phyloP scores from a whole-genome alignment of 2,329 filamentous ascomycete species.

The Whalleya microplaca region DNA sequence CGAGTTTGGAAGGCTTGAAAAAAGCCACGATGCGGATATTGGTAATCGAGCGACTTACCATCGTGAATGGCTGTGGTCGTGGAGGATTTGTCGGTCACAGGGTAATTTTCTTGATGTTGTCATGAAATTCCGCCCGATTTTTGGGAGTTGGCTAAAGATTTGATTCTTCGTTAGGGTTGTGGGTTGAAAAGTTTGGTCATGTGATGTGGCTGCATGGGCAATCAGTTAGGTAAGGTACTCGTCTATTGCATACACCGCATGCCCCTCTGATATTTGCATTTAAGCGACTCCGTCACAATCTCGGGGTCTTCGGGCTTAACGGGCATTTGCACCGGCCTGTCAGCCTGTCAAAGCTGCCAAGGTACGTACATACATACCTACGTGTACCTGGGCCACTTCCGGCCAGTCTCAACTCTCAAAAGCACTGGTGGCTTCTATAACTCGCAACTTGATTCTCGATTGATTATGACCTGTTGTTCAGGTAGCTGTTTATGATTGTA shows the following conservation, averaged over 20 bases:
- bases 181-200: constrained; percentile 29
- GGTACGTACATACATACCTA: no score
- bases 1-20: background rate
- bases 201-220: no score
- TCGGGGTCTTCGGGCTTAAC: background rate
- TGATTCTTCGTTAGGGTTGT: constrained; percentile 32
- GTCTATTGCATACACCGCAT: background rate
- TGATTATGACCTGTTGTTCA: background rate
- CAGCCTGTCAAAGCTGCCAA: no score
- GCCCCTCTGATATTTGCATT: background rate
- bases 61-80: constrained; percentile 44
- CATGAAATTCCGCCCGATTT: constrained; percentile 37
- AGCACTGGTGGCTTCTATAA: background rate
- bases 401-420: background rate
- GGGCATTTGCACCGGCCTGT: background rate
- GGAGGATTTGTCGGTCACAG: constrained; percentile 32
- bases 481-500: background rate
- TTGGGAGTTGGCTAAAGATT: constrained; percentile 33
- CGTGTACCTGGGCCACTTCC: no score
- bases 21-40: constrained; percentile 7
- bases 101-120: constrained; percentile 30
- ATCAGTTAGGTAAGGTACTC: background rate
- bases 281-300: background rate
- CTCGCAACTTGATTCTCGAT: background rate
- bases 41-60: constrained; percentile 46